Percentiles rank a stretch among this genome's conserved stretches.
Conservation (phyloP, 495 filamentous ascomycete genomes). For the Tuber magnatum region DNA sequence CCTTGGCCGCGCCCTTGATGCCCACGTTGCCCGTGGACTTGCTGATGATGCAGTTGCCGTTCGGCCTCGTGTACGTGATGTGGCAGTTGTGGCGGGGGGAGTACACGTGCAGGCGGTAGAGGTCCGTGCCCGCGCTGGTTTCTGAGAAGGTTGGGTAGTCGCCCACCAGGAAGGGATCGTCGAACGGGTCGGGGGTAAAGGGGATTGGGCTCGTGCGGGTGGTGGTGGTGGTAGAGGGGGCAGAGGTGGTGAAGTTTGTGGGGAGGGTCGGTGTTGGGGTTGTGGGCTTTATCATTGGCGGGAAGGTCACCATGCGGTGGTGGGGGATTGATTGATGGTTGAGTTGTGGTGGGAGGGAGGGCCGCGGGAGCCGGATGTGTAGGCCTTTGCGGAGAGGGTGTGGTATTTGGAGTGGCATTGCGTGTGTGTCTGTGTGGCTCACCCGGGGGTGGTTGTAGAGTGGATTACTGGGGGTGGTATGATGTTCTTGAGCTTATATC, state of each 20-base stretch:
- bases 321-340: not conserved
- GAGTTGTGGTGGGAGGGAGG: not conserved
- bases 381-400: not conserved
- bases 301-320: not conserved
- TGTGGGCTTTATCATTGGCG: not conserved
- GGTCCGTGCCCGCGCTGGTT: slow-evolving; percentile 26
- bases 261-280: not conserved
- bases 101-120: slow-evolving; percentile 83
- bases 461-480: not conserved
- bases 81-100: slow-evolving; percentile 86
- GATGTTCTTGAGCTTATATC: not conserved
- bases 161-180: slow-evolving; percentile 4
- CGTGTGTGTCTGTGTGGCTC: not conserved
- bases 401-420: not conserved
- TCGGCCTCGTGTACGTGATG: slow-evolving; percentile 75
- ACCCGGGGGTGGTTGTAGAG: not conserved
- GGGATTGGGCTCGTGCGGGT: slow-evolving; percentile 7
- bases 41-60: slow-evolving; percentile 66
- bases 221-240: not conserved
- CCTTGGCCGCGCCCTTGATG: slow-evolving; percentile 69
- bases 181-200: slow-evolving; percentile 6
- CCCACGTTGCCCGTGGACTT: slow-evolving; percentile 75
- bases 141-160: slow-evolving; percentile 20
- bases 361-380: not conserved
- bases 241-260: slow-evolving; percentile 12